phyloP scores from a whole-genome alignment of 768 basidiomycete genomes.

The Grammothele lineata region DNA sequence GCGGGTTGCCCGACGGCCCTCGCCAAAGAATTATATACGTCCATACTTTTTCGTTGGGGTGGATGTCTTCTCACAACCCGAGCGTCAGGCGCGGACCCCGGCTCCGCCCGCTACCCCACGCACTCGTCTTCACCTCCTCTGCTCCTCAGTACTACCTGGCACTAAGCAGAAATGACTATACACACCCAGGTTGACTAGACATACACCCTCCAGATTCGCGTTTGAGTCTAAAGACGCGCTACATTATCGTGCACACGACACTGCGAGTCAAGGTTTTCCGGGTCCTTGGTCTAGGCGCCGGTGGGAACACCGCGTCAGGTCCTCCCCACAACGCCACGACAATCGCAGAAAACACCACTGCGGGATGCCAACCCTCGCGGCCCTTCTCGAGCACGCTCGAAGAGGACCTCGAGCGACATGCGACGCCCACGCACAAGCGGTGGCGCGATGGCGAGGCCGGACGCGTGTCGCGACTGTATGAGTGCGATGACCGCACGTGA shows the following conservation, averaged over 20 bases:
- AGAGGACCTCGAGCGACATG: neutral
- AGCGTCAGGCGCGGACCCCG: constrained; percentile 11
- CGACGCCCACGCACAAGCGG: neutral
- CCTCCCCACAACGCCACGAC: neutral
- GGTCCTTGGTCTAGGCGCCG: neutral
- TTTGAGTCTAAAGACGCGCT: too few species aligned
- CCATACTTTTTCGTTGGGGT: constrained; percentile 13
- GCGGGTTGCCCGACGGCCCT: neutral
- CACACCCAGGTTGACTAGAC: too few species aligned
- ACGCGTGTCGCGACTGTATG: neutral
- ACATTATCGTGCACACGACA: neutral
- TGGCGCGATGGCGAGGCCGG: too few species aligned
- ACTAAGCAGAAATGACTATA: too few species aligned
- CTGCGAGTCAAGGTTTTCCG: neutral
- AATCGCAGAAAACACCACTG: neutral
- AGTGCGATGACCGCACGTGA: neutral
- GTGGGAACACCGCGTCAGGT: neutral
- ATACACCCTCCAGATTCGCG: too few species aligned
- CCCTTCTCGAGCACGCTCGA: too few species aligned
- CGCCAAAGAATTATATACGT: constrained; percentile 12
- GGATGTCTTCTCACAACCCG: constrained; percentile 1
- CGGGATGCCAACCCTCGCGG: neutral
- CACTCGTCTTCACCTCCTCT: neutral
- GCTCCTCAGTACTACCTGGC: neutral
- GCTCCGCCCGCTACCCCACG: constrained; percentile 9